Evolutionary conservation across 2,329 filamentous ascomycete species (phyloP), one percentile per base, ranked within the genome.

Genomic region (Furcasterigmium furcatum): DNA sequence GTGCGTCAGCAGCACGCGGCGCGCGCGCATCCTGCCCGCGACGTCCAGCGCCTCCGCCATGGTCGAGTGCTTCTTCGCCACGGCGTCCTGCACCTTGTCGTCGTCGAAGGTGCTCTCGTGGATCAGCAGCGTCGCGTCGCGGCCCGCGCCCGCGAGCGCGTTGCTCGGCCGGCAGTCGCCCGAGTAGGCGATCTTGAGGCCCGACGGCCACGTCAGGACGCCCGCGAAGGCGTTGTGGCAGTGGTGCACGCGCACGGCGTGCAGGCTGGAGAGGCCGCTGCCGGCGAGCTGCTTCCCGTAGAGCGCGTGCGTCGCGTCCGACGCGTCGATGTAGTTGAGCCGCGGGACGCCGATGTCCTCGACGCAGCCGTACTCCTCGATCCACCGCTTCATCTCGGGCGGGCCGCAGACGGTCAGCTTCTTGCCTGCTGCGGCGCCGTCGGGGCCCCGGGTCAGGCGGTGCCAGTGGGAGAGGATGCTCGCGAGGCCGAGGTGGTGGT

Each of bases 21-120:
- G 80, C 0, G 91, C 94, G 22, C 78, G 67, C 94, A 99, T 99
- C 38, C 73, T 68, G 12, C 78, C 75, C 2, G 86, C 92, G 4
- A 97, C 79, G 38, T 73, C 76, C 4, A 99, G 77, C 1, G 94
- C 94, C 69, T 99, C 94, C 13, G 79, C 79, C 50, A 91, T 88
- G 9, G 94, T 99, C 32, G 80, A 88, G 71, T 99, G 94, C 60
- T 87, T 91, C 79, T 99, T 99, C 43, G 86, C 88, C 22, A 77
- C 61, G 4, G 94, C 94, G 58, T 96, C 91, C 14, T 77, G 80
- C 32, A 66, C 57, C 55, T 96, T 79, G 57, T 94, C 88, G 60
- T 96, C 89, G 55, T 94, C 89, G 60, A 99, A 97, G 0, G 94
- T 99, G 51, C 91, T 91, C 74, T 99, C 94, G 70, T 99, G 94